A percentile compares a stretch with the other conserved stretches of the same genome.
Conservation (phyloP, 805 yeast species). For the Ogataea thermomethanolica region DNA sequence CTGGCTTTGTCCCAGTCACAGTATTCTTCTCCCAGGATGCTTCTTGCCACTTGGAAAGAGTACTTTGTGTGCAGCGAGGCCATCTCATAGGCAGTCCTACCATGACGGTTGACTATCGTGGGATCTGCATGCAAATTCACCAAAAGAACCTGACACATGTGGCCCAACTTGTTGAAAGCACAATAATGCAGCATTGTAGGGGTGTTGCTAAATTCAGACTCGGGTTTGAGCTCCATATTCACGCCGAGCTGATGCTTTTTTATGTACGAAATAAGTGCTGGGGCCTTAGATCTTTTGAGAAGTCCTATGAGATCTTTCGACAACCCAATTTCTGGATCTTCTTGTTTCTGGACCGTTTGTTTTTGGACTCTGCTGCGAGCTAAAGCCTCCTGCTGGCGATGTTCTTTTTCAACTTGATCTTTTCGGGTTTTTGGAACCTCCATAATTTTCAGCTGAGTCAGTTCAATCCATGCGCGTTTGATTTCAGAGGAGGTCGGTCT, state of each 20-base stretch:
- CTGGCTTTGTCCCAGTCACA: constrained; percentile 68
- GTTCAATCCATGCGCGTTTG: constrained; percentile 77
- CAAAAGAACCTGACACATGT: constrained; percentile 63
- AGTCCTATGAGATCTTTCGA: constrained; percentile 56
- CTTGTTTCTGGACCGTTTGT: not conserved
- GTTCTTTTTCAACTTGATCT: constrained; percentile 25
- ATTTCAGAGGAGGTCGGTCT: constrained; percentile 82
- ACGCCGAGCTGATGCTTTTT: constrained; percentile 52
- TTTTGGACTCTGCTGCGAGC: constrained; percentile 25
- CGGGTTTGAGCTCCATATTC: constrained; percentile 56
- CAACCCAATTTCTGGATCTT: constrained; percentile 38
- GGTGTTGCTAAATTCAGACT: constrained; percentile 42
- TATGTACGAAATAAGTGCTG: constrained; percentile 62
- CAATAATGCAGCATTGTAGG: constrained; percentile 84
- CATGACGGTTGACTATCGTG: constrained; percentile 45
- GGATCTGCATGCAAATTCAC: constrained; percentile 72
- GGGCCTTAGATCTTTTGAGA: constrained; percentile 72
- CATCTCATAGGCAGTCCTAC: constrained; percentile 69
- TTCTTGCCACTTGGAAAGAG: constrained; percentile 67
- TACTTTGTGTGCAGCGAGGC: constrained; percentile 43
- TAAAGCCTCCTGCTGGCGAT: constrained; percentile 31
- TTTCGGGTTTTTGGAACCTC: constrained; percentile 51
- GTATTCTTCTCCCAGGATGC: constrained; percentile 60
- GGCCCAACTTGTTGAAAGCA: constrained; percentile 59
- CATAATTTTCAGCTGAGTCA: constrained; percentile 55